These are phyloP conservation scores for Leccinum olivaceopallidum DNA, from an alignment of 768 basidiomycete genomes.

Conservation along the genomic window DNA sequence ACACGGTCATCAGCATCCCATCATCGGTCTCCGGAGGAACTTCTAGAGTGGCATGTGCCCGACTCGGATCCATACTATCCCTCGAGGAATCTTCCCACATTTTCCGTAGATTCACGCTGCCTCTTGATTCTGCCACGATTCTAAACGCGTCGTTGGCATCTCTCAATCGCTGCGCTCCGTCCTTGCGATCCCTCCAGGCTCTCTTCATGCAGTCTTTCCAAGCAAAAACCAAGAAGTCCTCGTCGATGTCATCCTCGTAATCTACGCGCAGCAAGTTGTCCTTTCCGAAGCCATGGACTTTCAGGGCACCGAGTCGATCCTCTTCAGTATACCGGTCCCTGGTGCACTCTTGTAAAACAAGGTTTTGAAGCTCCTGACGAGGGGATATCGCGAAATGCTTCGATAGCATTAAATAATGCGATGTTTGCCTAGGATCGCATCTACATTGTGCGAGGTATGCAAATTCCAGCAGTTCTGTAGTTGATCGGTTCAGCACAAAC, in stretches of 20 bases:
- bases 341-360: constrained; percentile 60
- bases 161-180: constrained; percentile 48
- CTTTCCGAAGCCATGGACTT: constrained; percentile 64
- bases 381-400: constrained; percentile 48
- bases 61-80: constrained; percentile 61
- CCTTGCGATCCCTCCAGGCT: constrained; percentile 48
- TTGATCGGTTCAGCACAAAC: constrained; percentile 6
- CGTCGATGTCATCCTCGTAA: constrained; percentile 68
- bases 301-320: constrained; percentile 50
- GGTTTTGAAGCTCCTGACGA: constrained; percentile 50
- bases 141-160: constrained; percentile 69
- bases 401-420: constrained; percentile 59
- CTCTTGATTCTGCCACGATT: constrained; percentile 63
- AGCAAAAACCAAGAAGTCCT: constrained; percentile 68
- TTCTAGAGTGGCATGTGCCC: constrained; percentile 72
- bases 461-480: constrained; percentile 68
- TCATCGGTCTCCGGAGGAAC: constrained; percentile 74
- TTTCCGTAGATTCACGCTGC: constrained; percentile 48
- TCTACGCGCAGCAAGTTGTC: constrained; percentile 61
- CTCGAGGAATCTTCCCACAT: constrained; percentile 57
- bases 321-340: constrained; percentile 58
- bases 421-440: constrained; percentile 68
- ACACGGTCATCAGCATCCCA: constrained; percentile 73
- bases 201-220: constrained; percentile 61
- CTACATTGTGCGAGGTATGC: constrained; percentile 81